Evolutionary conservation across 306 rosid genomes (phyloP).

Genomic region (Quillaja saponaria): DNA sequence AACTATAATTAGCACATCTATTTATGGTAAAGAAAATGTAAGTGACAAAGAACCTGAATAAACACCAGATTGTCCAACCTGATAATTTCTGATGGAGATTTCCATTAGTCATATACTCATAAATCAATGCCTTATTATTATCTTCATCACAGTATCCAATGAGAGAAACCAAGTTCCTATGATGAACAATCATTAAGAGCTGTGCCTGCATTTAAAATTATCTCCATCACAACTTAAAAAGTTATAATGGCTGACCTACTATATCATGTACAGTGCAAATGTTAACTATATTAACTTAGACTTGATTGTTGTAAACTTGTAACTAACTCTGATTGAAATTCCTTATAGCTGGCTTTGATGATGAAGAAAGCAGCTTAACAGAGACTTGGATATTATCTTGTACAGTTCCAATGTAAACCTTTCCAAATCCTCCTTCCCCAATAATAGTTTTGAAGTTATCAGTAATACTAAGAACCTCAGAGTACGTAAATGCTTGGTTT

Average conservation of each 20-base stretch:
- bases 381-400: constrained; percentile 37
- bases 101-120: constrained; percentile 36
- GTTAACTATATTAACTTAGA: too few relatives aligned
- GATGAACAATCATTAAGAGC: constrained; percentile 25
- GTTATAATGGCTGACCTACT: too few relatives aligned
- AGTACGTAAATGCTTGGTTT: constrained; percentile 24
- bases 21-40: too few relatives aligned
- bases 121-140: constrained; percentile 20
- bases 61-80: not conserved
- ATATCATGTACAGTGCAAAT: too few relatives aligned
- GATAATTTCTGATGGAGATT: constrained; percentile 15
- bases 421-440: too few relatives aligned
- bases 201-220: constrained; percentile 26
- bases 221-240: too few relatives aligned
- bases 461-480: constrained; percentile 35
- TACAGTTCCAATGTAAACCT: constrained; percentile 13
- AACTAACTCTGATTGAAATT: constrained; percentile 39
- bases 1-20: too few relatives aligned
- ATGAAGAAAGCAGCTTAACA: constrained; percentile 42
- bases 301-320: not conserved
- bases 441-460: constrained; percentile 29
- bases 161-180: constrained; percentile 11
- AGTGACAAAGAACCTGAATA: too few relatives aligned
- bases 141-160: constrained; percentile 31
- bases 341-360: constrained; percentile 41